phyloP scores from a whole-genome alignment of 176 grass and related monocot species.

The Olyra latifolia region DNA sequence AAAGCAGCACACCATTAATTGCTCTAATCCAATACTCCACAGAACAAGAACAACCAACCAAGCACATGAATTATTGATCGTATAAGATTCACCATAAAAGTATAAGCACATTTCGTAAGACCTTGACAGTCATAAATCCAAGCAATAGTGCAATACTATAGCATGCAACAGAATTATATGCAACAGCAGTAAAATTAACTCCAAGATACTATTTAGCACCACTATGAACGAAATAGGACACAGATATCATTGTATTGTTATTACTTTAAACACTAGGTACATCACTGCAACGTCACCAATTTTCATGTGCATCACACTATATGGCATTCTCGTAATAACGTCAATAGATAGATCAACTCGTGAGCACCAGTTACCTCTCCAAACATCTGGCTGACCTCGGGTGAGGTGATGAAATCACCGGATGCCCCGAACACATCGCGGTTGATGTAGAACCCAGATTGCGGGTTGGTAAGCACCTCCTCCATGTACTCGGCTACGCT shows the following conservation, averaged over 20 bases:
- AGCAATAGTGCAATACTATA: not conserved
- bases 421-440: slow-evolving; percentile 80
- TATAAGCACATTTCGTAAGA: not conserved
- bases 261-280: not conserved
- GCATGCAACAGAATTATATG: slow-evolving; percentile 2
- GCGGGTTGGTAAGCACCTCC: slow-evolving; percentile 90
- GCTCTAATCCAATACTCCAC: not conserved
- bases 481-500: slow-evolving; percentile 95
- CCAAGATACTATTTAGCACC: not conserved
- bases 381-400: slow-evolving; percentile 98
- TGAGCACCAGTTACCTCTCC: slow-evolving; percentile 70
- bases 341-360: not conserved
- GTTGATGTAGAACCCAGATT: slow-evolving; percentile 85
- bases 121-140: not conserved
- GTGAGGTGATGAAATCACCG: slow-evolving; percentile 91
- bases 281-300: not conserved
- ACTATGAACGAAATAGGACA: not conserved
- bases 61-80: not conserved
- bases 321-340: not conserved
- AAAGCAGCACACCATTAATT: slow-evolving; percentile 13
- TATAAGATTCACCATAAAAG: not conserved
- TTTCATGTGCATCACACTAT: not conserved
- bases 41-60: slow-evolving; percentile 4
- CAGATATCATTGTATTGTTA: not conserved
- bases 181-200: not conserved